These are phyloP conservation scores for Vaccinium macrocarpon DNA, from an alignment of 148 eudicot genomes.

Conservation along the genomic window DNA sequence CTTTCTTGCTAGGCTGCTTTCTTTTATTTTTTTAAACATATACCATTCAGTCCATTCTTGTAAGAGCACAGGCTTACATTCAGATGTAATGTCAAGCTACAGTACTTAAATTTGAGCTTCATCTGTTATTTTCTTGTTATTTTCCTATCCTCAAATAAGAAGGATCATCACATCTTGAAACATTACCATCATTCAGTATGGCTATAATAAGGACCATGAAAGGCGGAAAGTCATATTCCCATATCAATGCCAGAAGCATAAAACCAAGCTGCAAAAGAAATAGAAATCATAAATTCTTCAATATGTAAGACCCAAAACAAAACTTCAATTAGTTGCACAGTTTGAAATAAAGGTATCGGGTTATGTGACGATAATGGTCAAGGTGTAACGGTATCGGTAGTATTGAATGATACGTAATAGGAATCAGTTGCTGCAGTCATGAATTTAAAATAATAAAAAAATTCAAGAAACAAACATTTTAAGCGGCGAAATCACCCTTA, in stretches of 20 bases:
- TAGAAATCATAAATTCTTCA: background rate
- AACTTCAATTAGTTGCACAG: background rate
- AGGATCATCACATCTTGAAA: background rate
- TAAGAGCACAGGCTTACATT: background rate
- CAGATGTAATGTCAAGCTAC: background rate
- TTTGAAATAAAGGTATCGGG: too few species aligned
- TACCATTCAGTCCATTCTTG: background rate
- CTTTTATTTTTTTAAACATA: background rate
- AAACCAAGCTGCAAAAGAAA: constrained; percentile 59
- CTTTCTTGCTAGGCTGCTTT: background rate
- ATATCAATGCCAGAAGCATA: constrained; percentile 64
- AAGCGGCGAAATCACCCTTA: too few species aligned
- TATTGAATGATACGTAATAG: too few species aligned
- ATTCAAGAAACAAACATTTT: too few species aligned
- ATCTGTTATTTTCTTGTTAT: background rate
- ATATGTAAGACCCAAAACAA: background rate
- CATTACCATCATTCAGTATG: constrained; percentile 9
- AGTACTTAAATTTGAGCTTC: background rate
- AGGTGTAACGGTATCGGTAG: too few species aligned
- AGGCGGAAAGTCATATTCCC: constrained; percentile 82
- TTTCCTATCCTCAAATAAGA: constrained; percentile 40
- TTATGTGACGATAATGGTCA: too few species aligned
- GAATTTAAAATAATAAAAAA: too few species aligned
- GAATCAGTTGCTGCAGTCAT: too few species aligned
- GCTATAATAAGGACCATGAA: constrained; percentile 49